Conservation (phyloP, 2,329 filamentous ascomycete genomes). For the Magnaporthiopsis poae region DNA sequence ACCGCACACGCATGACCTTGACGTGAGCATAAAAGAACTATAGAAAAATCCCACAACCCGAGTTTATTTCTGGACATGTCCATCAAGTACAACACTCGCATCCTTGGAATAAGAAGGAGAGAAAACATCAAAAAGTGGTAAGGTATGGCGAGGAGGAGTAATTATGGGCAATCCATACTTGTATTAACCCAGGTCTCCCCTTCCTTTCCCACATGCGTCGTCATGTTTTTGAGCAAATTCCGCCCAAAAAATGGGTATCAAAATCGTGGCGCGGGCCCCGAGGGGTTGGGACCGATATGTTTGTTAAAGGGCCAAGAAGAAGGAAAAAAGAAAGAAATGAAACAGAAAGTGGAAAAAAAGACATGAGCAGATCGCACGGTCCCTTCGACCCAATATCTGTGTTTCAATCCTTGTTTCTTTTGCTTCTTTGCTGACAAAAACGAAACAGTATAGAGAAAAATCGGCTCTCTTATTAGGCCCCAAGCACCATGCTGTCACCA, state of each 20-base stretch:
- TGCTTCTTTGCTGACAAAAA: not conserved
- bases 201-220: not conserved
- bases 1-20: not conserved
- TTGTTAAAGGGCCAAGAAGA: not conserved
- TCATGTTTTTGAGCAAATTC: not conserved
- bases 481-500: not conserved
- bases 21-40: not conserved
- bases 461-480: not conserved
- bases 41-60: not conserved
- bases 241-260: not conserved
- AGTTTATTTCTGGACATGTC: not conserved
- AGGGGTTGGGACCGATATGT: not conserved
- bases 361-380: not conserved
- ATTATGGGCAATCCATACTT: not conserved
- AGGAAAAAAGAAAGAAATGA: not conserved
- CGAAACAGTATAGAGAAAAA: too few relatives aligned
- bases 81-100: not conserved
- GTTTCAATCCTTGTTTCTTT: too few relatives aligned
- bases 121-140: not conserved
- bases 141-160: not conserved
- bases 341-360: not conserved
- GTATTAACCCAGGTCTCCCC: not conserved
- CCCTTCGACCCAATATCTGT: not conserved
- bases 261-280: not conserved
- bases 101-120: not conserved